Evolutionary conservation across 2,329 filamentous ascomycete species (phyloP).

Genomic region (Fusarium bactridioides): DNA sequence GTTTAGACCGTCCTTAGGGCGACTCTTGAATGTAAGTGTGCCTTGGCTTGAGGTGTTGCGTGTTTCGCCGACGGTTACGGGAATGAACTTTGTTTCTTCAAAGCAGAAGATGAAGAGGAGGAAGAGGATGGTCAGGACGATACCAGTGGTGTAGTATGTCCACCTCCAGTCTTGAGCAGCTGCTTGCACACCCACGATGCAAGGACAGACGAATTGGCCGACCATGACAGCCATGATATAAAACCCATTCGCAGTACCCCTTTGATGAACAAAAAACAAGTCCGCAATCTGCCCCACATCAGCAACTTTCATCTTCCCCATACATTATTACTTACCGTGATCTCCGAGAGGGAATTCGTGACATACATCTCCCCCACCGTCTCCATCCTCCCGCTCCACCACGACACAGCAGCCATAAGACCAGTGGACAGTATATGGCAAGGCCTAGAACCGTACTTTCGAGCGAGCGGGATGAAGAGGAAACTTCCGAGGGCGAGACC

Average conservation of each 20-base stretch:
- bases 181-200: slow-evolving; percentile 41
- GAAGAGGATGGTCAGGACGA: slow-evolving; percentile 28
- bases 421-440: slow-evolving; percentile 38
- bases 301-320: background rate
- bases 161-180: slow-evolving; percentile 33
- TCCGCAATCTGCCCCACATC: slow-evolving; percentile 32
- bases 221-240: slow-evolving; percentile 45
- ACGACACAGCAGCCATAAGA: slow-evolving; percentile 9
- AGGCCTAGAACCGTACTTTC: slow-evolving; percentile 44
- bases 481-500: slow-evolving; percentile 44
- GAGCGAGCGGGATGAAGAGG: slow-evolving; percentile 44
- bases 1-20: accelerated
- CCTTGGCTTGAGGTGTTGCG: background rate
- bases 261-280: slow-evolving; percentile 45
- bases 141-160: slow-evolving; percentile 37
- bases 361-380: slow-evolving; percentile 33
- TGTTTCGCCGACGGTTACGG: background rate
- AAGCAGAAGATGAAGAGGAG: slow-evolving; percentile 34
- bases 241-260: slow-evolving; percentile 42
- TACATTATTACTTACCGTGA: slow-evolving; percentile 36
- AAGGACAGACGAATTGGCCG: slow-evolving; percentile 42
- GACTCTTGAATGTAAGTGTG: accelerated
- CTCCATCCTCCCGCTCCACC: slow-evolving; percentile 13
- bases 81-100: slow-evolving; percentile 44
- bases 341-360: slow-evolving; percentile 43